These are phyloP conservation scores for Phytophthora cactorum DNA, from an alignment of 352 stramenopile genomes.

Conservation along the genomic window DNA sequence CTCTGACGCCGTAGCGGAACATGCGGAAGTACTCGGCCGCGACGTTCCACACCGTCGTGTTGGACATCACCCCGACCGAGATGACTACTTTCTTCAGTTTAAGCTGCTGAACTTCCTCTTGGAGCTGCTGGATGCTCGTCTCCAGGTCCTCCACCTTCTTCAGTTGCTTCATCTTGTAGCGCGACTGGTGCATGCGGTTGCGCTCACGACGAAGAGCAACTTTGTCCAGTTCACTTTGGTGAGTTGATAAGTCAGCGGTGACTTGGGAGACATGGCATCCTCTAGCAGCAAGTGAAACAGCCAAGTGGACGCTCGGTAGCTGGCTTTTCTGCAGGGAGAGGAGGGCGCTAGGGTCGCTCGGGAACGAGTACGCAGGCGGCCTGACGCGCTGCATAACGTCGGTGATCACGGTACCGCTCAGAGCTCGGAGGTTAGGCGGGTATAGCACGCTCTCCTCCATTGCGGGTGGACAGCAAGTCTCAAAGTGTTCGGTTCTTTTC, in stretches of 20 bases:
- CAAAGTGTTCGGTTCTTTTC: not conserved
- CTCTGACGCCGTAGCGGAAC: slow-evolving; percentile 15
- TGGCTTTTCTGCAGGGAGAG: slow-evolving; percentile 10
- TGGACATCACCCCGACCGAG: slow-evolving; percentile 4
- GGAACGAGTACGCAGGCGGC: not conserved
- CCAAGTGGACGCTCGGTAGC: not conserved
- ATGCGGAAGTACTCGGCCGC: slow-evolving; percentile 18
- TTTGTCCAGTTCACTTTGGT: not conserved
- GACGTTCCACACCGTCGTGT: slow-evolving; percentile 24
- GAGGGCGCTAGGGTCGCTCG: not conserved
- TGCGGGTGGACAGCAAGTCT: not conserved
- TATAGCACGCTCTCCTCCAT: slow-evolving; percentile 12
- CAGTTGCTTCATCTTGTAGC: slow-evolving; percentile 24
- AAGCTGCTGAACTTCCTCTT: slow-evolving; percentile 16
- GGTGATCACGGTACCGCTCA: slow-evolving; percentile 15
- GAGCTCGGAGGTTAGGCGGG: slow-evolving; percentile 6
- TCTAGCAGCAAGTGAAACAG: not conserved
- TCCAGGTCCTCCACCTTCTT: slow-evolving; percentile 12
- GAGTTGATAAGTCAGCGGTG: not conserved
- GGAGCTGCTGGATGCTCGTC: slow-evolving; percentile 10
- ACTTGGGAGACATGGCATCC: not conserved
- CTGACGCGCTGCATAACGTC: slow-evolving; percentile 2
- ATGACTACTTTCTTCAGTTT: slow-evolving; percentile 6
- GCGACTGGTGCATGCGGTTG: slow-evolving; percentile 19
- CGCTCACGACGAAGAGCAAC: slow-evolving; percentile 12